Conservation (phyloP, 306 rosid species). For the Abrus pulchellus region DNA sequence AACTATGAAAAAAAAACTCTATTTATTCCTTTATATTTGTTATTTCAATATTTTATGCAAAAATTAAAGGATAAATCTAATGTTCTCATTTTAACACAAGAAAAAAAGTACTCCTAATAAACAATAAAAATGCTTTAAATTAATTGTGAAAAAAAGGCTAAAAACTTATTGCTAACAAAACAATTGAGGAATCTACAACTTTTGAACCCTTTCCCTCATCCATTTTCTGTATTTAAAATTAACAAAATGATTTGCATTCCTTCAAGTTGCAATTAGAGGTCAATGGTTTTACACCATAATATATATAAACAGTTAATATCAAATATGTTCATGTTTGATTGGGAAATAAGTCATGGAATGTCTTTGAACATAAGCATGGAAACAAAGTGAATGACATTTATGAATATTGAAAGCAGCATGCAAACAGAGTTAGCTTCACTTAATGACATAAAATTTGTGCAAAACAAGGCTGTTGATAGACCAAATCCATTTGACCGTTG, state of each 20-base stretch:
- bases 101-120: no score
- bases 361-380: conserved; percentile 28
- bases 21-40: no score
- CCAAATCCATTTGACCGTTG: conserved; percentile 14
- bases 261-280: background rate
- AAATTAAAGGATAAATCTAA: no score
- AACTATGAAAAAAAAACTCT: no score
- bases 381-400: conserved; percentile 28
- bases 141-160: no score
- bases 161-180: background rate
- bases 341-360: conserved; percentile 12
- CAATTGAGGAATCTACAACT: background rate
- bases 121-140: no score
- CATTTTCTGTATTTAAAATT: background rate
- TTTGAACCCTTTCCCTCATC: background rate
- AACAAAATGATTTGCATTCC: background rate
- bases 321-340: background rate
- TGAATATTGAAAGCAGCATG: conserved; percentile 18
- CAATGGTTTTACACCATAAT: background rate
- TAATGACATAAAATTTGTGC: conserved; percentile 2
- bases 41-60: no score
- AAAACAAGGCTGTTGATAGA: background rate
- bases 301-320: no score
- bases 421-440: conserved; percentile 27
- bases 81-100: no score